Base-by-base conservation (phyloP, 1,284 basidiomycete species). In the Tilletia indica region DNA sequence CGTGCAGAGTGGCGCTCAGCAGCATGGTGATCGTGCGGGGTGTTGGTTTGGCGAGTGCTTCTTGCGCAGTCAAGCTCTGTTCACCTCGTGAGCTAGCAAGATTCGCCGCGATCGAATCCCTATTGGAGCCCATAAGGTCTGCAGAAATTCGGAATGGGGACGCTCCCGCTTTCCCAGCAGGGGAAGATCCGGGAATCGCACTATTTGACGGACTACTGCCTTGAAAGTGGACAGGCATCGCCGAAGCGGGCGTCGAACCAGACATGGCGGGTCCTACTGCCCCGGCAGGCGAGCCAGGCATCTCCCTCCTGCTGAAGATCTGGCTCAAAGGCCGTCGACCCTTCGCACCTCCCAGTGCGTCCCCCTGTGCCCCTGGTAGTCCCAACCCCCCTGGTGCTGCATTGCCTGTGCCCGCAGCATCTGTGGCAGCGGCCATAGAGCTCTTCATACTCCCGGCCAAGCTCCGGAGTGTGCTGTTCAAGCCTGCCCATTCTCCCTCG, bases 1-100 rank as follows among this genome's bases (percentile, higher is more conserved):
- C 86, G 19, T 92, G 90, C 73, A 98, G 90, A 1, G 97, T 87
- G n/a, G 92, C 91, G 0, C 93, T 92, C 61, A 99, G 88, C 79
- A 97, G 91, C 1, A 91, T 88, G 21, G 91, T 92, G 72, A 98
- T 86, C 67, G 91, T 89, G 47, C 86, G 84, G 0, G 93, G 91
- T 6, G 78, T 69, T 1, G 80, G 80, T 2, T 73, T 70, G 14
- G 66, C 51, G 45, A 80, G 73, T 12, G 66, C 45, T 48, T 68
- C 61, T 16, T 64, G 61, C 14, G 38, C 34, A 16, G 36, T 64
- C 61, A 64, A 21, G 19, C 36, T 42, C n/a, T 12, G 31, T 39
- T 3, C 61, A 3, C 36, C 61, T 38, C 61, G 61, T 16, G 61
- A 64, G 21, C 61, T 64, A 4, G 61, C 61, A 4, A 64, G 36